phyloP scores from a whole-genome alignment of 805 yeast genomes.

The Yarrowia bubula region DNA sequence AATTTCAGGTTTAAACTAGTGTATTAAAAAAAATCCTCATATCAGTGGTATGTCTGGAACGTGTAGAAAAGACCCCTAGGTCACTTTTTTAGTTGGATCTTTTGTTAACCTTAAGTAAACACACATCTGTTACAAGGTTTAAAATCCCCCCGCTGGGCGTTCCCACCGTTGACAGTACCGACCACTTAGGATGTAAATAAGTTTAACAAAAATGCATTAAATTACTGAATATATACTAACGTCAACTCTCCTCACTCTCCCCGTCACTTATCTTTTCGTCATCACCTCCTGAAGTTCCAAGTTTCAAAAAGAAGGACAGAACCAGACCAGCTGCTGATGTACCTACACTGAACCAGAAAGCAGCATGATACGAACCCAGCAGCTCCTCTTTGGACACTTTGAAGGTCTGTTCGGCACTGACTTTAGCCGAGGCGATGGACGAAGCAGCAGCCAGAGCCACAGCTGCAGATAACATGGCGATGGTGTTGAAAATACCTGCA shows the following conservation, averaged over 20 bases:
- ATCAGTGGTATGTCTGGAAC: no score
- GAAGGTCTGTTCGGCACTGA: constrained; percentile 28
- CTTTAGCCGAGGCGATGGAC: constrained; percentile 38
- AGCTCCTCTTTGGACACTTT: constrained; percentile 18
- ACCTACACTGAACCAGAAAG: constrained; percentile 45
- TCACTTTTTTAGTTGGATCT: no score
- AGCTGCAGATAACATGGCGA: constrained; percentile 44
- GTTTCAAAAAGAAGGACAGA: constrained; percentile 39
- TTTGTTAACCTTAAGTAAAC: no score
- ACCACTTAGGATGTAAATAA: no score
- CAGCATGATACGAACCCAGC: constrained; percentile 33
- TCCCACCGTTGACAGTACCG: no score
- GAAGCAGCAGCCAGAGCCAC: constrained; percentile 47
- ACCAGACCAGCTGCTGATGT: constrained; percentile 38
- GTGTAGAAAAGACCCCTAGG: no score
- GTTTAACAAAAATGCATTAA: no score
- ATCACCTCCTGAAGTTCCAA: constrained; percentile 36
- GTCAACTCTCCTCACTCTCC: background rate
- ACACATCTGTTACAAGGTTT: no score
- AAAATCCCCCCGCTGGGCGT: no score
- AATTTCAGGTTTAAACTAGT: no score
- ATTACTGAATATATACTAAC: background rate
- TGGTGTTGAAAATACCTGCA: constrained; percentile 50
- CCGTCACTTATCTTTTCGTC: background rate
- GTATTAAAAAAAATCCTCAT: no score